Evolutionary conservation across 75 land plant species (phyloP), one percentile per base, ranked within the genome.

Genomic region (Picea glauca): DNA sequence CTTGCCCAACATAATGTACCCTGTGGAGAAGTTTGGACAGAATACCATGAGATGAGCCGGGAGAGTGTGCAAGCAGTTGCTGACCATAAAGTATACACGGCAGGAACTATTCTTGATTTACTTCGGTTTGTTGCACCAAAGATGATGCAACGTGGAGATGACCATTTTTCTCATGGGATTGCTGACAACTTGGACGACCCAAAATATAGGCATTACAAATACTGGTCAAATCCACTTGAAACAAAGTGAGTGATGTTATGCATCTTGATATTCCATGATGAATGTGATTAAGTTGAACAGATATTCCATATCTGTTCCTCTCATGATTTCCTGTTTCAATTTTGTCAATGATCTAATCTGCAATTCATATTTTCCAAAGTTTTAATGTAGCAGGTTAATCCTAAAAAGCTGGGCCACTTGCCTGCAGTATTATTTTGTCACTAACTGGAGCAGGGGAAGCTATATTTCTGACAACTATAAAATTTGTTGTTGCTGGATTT

Each of bases 151-250:
- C 91, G 96, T 58, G 92, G 87, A 14, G 93, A 90, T 77, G 78
- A 76, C 40, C 94, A 93, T 65, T 95, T 90, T 80, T 90, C 92
- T 20, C 87, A 91, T 81, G 98, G 92, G 7, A 80, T 95, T 70
- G 96, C 98, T 65, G 94, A 95, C 2, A 77, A 95, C 73, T 80
- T 91, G 15, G 86, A 89, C 60, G 96, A 91, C 83, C 93, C 91
- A 23, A 88, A 95, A 60, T 91, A 95, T 40, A 21, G 81, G 17
- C 98, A 95, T 80, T 87, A 85, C 80, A 93, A 88, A 80, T 93
- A 95, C 68, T 95, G 98, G 98, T 91, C 98, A 3, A 95, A 95
- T 82, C 98, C 98, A 20, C 81, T 95, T 14, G 93, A 95, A 72
- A 88, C 96, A 21, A 88, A 87, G 98, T 95, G 70, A 89, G 94